A percentile compares a stretch with the other conserved stretches of the same genome.
phyloP scores from a whole-genome alignment of 139 green algal species.

The Ettlia oleoabundans region DNA sequence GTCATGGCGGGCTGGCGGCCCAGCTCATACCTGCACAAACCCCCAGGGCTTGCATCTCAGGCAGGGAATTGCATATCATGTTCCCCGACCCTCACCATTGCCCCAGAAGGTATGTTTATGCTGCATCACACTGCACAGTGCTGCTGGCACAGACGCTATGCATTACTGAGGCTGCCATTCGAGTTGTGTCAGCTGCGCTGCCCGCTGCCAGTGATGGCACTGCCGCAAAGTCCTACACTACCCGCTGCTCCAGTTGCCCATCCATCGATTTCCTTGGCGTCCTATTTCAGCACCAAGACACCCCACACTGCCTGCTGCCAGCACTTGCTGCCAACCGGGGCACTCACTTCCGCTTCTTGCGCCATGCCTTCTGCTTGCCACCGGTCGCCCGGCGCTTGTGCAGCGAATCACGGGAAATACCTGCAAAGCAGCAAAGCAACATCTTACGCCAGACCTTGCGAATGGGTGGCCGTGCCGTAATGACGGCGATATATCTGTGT shows the following conservation, averaged over 20 bases:
- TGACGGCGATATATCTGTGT: no score
- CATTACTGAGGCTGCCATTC: not conserved
- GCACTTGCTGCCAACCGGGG: not conserved
- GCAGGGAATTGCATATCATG: not conserved
- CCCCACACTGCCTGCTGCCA: no score
- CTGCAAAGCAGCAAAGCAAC: constrained; percentile 60
- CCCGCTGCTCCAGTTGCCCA: not conserved
- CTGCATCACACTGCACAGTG: no score
- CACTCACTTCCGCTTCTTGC: constrained; percentile 99
- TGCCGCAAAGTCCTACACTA: not conserved
- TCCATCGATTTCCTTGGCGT: no score
- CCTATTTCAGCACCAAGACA: no score
- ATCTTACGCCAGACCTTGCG: no score
- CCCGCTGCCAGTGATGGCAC: not conserved
- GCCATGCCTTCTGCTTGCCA: constrained; percentile 96
- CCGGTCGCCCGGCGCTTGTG: constrained; percentile 97
- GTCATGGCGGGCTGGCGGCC: constrained; percentile 95
- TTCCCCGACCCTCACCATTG: not conserved
- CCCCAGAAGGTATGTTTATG: no score
- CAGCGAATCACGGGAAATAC: constrained; percentile 97
- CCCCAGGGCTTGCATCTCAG: no score
- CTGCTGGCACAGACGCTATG: not conserved
- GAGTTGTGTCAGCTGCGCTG: not conserved
- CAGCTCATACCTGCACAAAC: constrained; percentile 91
- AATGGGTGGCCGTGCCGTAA: no score